phyloP scores from a whole-genome alignment of 1,139 yeast genomes.

The Yamadazyma dushanensis region DNA sequence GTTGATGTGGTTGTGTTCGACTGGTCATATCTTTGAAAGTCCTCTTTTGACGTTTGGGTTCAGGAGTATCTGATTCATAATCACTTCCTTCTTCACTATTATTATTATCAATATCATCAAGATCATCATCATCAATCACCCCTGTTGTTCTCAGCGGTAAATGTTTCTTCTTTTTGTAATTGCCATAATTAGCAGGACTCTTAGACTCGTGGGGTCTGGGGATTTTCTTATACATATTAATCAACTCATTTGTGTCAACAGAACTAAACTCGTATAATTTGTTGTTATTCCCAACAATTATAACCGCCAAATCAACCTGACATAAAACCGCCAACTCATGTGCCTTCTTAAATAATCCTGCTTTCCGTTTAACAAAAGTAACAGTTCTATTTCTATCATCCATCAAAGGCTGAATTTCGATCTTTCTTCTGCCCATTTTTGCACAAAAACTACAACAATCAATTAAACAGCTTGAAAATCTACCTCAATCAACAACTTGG shows the following conservation, averaged over 20 bases:
- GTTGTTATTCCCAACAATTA: conserved; percentile 83
- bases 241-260: conserved; percentile 61
- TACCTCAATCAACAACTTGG: too few species aligned
- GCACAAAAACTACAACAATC: too few species aligned
- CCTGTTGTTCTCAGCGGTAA: conserved; percentile 10
- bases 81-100: conserved; percentile 13
- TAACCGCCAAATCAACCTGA: conserved; percentile 89
- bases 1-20: background rate
- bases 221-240: conserved; percentile 49
- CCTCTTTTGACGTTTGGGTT: conserved; percentile 14
- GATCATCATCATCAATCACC: conserved; percentile 13
- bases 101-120: conserved; percentile 13
- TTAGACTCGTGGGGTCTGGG: conserved; percentile 53
- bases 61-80: conserved; percentile 18
- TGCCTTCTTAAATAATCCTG: conserved; percentile 94
- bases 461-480: too few species aligned
- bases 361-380: conserved; percentile 91
- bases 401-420: conserved; percentile 85
- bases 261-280: conserved; percentile 81
- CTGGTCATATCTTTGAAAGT: conserved; percentile 7
- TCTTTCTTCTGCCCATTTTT: conserved; percentile 93
- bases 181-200: conserved; percentile 60
- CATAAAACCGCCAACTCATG: conserved; percentile 91
- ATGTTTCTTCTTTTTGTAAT: conserved; percentile 36
- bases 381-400: conserved; percentile 89